Evolutionary conservation across 257 asterid genomes (phyloP).

Genomic region (Solanum etuberosum): DNA sequence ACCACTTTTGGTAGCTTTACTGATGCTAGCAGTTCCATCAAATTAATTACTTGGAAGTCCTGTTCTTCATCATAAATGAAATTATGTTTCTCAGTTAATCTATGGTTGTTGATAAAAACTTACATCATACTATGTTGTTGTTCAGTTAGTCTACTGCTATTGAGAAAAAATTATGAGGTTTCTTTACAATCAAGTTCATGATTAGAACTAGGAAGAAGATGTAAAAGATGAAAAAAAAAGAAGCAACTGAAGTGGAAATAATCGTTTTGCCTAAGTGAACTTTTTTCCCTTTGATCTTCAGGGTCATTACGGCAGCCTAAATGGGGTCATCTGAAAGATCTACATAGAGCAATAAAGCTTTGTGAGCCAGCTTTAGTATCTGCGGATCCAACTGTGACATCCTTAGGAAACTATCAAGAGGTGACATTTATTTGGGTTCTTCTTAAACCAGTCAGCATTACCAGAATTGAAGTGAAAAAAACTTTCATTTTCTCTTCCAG

Average conservation of each 20-base stretch:
- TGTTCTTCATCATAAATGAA: neutral
- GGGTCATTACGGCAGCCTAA: constrained; percentile 81
- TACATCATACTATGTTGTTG: neutral
- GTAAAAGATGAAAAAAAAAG: neutral
- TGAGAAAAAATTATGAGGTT: neutral
- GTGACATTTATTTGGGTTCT: constrained; percentile 25
- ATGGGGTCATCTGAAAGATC: constrained; percentile 98
- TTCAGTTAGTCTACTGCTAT: neutral
- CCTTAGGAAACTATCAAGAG: constrained; percentile 94
- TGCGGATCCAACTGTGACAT: constrained; percentile 52
- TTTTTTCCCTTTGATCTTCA: constrained; percentile 2
- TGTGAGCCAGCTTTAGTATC: constrained; percentile 91
- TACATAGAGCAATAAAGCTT: constrained; percentile 92
- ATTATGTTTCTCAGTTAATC: neutral
- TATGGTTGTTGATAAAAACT: neutral
- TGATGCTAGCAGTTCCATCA: neutral
- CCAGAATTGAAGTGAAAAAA: neutral
- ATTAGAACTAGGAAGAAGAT: neutral
- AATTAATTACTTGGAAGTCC: neutral
- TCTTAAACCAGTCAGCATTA: neutral
- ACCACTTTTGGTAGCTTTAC: neutral
- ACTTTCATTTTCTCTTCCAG: constrained; percentile 19
- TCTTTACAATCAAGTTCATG: neutral
- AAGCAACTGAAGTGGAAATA: neutral
- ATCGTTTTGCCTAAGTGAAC: neutral